Base-by-base conservation (phyloP, 2,329 filamentous ascomycete genomes). In the Colletotrichum echinochloae region DNA sequence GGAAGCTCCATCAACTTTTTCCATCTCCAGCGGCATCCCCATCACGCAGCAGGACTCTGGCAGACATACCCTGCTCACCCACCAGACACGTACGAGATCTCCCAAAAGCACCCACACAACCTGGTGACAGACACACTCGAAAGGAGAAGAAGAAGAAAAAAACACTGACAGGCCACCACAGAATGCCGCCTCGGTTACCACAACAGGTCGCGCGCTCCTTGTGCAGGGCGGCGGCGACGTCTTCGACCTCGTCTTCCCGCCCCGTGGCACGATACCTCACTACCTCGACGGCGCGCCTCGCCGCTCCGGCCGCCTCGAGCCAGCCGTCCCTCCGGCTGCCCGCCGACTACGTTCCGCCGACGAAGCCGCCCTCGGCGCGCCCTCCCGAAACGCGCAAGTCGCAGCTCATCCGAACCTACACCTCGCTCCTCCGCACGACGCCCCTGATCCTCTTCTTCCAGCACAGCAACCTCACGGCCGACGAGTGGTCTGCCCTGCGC, bases 341-440 rank as follows among this genome's bases (percentile, higher is more conserved):
- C 1, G 79, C 82, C 68, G 81, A 87, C 74, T 85, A 86, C 73
- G 80, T 85, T 2, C 91, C 87, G 83, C 89, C 90, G 0, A 92
- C 90, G 1, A 94, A 98, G 81, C 95, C 95, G 3, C 94, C 94
- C 5, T 97, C 93, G 65, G 92, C 97, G 79, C 93, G 95, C 79
- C 92, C 91, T 26, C 89, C 95, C 56, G 92, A 97, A 79, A 92
- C 92, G 77, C 92, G 95, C 79, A 97, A 98, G 83, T 92, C 94
- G 20, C 96, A 99, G 82, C 87, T 98, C 70, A 86, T 90, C 69
- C 90, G 95, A 68, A 90, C 92, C 76, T 98, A 98, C 83, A 94
- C 95, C 61, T 96, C 95, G 56, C 85, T 97, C 72, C 89, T 98
- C 69, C 93, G 93, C 70, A 94, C 94, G 28, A 92, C 93, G 14